phyloP scores from a whole-genome alignment of 1,284 basidiomycete species.

The Kwoniella shivajii region DNA sequence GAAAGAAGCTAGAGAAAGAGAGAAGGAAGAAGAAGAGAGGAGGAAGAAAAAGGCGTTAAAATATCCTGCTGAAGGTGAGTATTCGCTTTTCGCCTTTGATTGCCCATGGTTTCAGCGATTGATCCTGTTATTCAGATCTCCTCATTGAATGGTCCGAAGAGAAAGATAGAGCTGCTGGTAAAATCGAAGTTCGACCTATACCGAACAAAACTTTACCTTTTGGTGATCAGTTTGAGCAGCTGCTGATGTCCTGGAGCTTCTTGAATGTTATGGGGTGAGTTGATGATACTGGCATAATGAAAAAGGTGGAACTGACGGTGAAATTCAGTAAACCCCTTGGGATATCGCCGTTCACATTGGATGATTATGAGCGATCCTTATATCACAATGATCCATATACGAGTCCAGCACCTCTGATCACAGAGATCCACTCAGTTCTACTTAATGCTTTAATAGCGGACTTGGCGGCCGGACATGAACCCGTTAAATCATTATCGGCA shows the following conservation, averaged over 20 bases:
- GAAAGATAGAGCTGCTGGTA: conserved; percentile 53
- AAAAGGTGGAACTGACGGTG: background rate
- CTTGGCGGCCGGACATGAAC: conserved; percentile 52
- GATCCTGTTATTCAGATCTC: conserved; percentile 67
- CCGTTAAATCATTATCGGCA: conserved; percentile 35
- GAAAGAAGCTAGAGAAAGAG: conserved; percentile 63
- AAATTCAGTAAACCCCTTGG: conserved; percentile 73
- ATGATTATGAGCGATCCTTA: conserved; percentile 88
- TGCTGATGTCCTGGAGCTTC: conserved; percentile 90
- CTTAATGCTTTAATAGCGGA: conserved; percentile 83
- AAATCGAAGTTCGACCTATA: conserved; percentile 63
- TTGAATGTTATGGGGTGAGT: conserved; percentile 85
- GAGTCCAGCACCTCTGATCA: conserved; percentile 69
- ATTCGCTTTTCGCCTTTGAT: background rate
- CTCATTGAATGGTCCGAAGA: conserved; percentile 77
- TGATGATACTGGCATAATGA: too few relatives aligned
- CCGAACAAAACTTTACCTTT: conserved; percentile 71
- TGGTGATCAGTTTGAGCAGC: conserved; percentile 76
- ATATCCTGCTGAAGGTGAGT: conserved; percentile 60
- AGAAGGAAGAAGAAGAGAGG: conserved; percentile 61
- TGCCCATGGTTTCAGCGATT: conserved; percentile 26
- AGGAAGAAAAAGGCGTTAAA: conserved; percentile 82
- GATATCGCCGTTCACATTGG: conserved; percentile 87
- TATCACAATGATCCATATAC: conserved; percentile 72
- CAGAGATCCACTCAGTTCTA: conserved; percentile 84